Evolutionary conservation across 352 stramenopile genomes (phyloP), one percentile per base, ranked within the genome.

Genomic region (Globisporangium middletonii): DNA sequence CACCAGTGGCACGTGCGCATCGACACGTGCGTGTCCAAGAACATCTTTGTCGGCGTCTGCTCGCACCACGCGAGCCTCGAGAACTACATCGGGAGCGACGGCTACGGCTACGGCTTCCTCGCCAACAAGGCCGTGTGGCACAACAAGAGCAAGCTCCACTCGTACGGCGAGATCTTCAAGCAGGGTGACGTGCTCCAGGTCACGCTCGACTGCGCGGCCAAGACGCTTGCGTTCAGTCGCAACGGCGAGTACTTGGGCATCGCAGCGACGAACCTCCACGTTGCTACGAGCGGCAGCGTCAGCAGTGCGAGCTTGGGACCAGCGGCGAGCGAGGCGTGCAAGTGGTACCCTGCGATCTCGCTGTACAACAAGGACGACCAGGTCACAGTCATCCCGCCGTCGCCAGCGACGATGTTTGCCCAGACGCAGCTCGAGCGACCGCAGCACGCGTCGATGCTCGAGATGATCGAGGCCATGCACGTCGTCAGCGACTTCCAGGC

Each of bases 321-420:
- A 6, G 44, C 33, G 3, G n/a, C 27, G 16, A 60, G 54, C 35
- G 55, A 66, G 12, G 28, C 53, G 23, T 83, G 64, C 61, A 90
- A 84, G 47, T 90, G 80, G 80, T 97, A 86, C 53, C 89, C 90
- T 11, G 88, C 89, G 8, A 82, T 97, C 47, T 96, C 88, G 2
- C 69, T 97, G 64, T 97, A 97, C 64, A 97, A 97, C 68, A 96
- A 95, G 59, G 86, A 92, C 46, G 88, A 96, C 50, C 80, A 90
- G 48, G 52, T 96, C 16, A 93, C 83, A 9, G 50, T 96, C 18
- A 65, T 92, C 5, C 77, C 77, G 27, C 71, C 78, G 27, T 50
- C 59, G 16, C 51, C 45, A 4, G 30, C 35, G 13, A 28, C 53
- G 41, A 28, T 55, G 33, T 47, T 48, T 49, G 58, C 23, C 19